These are phyloP conservation scores for Fusarium paranaense DNA, from an alignment of 2,329 filamentous ascomycete species.

Conservation along the genomic window DNA sequence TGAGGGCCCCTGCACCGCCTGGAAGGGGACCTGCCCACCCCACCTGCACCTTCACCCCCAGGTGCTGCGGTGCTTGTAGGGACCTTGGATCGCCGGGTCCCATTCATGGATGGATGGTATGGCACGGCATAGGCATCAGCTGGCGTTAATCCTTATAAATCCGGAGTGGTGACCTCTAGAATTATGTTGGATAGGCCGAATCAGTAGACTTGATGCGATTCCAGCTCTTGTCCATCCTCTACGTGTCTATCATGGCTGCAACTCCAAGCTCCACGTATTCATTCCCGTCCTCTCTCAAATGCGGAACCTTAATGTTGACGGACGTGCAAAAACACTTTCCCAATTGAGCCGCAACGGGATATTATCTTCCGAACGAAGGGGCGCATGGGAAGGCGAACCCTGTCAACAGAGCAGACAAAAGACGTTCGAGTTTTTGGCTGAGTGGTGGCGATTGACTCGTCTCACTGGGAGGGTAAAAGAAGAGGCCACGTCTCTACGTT, in stretches of 20 bases:
- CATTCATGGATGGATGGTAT: neutral
- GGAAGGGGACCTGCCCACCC: neutral
- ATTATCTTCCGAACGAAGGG: constrained; percentile 28
- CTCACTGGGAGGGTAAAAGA: neutral
- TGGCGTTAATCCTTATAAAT: neutral
- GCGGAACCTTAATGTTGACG: neutral
- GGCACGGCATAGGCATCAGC: neutral
- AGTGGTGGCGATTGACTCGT: constrained; percentile 32
- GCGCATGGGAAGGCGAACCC: neutral
- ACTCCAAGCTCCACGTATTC: neutral
- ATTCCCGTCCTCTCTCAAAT: neutral
- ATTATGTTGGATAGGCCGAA: neutral
- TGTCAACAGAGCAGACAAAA: neutral
- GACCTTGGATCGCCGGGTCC: neutral
- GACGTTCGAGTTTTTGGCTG: neutral
- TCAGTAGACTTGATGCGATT: neutral
- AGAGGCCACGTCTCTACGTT: constrained; percentile 16
- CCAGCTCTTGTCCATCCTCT: neutral
- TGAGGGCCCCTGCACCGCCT: neutral
- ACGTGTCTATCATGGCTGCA: neutral
- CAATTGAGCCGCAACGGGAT: constrained; percentile 34
- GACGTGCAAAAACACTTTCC: constrained; percentile 27
- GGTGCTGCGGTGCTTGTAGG: neutral
- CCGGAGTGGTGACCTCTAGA: neutral
- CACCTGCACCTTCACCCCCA: neutral